phyloP scores from a whole-genome alignment of 768 basidiomycete species.

The Lactifluus hygrophoroides region DNA sequence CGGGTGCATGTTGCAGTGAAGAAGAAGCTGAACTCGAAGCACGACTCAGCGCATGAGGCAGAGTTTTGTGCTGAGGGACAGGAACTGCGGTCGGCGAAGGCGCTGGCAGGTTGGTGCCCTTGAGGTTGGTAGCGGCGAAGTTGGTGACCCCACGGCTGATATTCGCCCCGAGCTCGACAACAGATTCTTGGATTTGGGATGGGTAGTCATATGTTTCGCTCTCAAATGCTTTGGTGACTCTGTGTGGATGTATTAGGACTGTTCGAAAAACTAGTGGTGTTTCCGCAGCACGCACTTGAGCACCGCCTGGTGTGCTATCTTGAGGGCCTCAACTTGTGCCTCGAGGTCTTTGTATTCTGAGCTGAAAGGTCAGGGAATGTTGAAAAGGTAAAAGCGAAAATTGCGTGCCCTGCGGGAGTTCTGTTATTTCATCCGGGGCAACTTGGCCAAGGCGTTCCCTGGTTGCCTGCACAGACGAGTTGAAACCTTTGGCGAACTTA shows the following conservation, averaged over 20 bases:
- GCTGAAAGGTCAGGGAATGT: neutral
- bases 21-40: constrained; percentile 58
- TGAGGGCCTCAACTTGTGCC: constrained; percentile 86
- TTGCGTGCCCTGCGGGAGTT: constrained; percentile 71
- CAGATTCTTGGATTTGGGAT: constrained; percentile 75
- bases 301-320: constrained; percentile 61
- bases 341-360: constrained; percentile 96
- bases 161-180: constrained; percentile 59
- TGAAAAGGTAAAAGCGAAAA: neutral
- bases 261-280: neutral
- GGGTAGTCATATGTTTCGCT: constrained; percentile 87
- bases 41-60: constrained; percentile 88
- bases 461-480: constrained; percentile 77
- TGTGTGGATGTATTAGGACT: constrained; percentile 26
- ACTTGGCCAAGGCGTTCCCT: constrained; percentile 84
- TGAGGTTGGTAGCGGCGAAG: constrained; percentile 82
- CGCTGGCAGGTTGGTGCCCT: constrained; percentile 78
- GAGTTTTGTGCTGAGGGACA: constrained; percentile 79
- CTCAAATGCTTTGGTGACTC: constrained; percentile 85
- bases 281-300: constrained; percentile 53
- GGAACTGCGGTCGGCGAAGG: constrained; percentile 54
- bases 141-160: constrained; percentile 70
- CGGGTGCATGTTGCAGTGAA: constrained; percentile 36
- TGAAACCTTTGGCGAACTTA: constrained; percentile 73
- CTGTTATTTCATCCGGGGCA: constrained; percentile 88